Base-by-base conservation (phyloP, 495 filamentous ascomycete genomes). In the Neurospora sp. region DNA sequence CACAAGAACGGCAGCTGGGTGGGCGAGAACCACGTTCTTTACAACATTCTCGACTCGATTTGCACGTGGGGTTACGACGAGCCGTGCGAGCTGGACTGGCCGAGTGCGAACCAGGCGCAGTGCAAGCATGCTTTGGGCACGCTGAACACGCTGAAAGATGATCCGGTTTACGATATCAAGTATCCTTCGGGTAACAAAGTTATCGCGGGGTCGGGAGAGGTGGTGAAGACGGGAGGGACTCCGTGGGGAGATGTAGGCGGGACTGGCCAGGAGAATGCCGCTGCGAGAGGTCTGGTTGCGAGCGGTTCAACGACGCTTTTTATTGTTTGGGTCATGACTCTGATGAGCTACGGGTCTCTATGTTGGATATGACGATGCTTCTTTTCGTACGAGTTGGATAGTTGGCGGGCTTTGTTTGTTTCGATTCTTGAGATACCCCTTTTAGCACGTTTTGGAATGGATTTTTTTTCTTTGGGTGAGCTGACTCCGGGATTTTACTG, bases 131-230 rank as follows among this genome's bases (percentile, higher is more conserved):
- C 71, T 27, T 75, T 86, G 41, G 84, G 84, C 37, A 77, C 79
- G 18, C 83, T 82, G 2, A 73, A 75, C 0, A 70, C 73, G 5
- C 70, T 86, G 62, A 83, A 78, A 0, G 74, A 70, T 3, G 72
- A 77, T 0, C 84, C 84, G 0, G 84, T 86, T n/a, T 86, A 83
- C 73, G 84, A 86, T 75, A 83, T 86, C 62, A 78, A 75, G 72
- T 86, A 86, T 62, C 82, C 80, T 12, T 82, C 80, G 1, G 84
- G 84, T 9, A 76, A 82, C 9, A 82, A 80, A 59, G 78, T 83
- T 0, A 71, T 82, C 59, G 85, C 85, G 0, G 80, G 77, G 31
- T 77, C 78, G 14, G 81, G 80, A 23, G 72, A 82, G 70, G 78
- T 83, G 27, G 81, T 82, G n/a, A 75, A 70, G 5, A 69, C 70